Conservation (phyloP, 495 filamentous ascomycete species). For the Cercophora sp. region DNA sequence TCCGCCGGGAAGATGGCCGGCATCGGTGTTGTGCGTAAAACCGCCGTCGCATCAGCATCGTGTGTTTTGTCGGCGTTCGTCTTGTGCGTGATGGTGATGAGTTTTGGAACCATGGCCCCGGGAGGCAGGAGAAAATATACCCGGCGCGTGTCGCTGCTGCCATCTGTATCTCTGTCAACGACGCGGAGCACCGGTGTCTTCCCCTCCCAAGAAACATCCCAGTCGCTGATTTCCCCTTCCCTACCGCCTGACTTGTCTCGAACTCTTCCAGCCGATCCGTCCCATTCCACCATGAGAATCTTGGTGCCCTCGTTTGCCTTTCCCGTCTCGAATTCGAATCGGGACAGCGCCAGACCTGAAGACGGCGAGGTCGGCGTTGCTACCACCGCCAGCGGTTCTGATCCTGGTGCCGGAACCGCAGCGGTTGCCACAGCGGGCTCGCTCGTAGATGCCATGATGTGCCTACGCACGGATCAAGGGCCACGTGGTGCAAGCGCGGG, state of each 20-base stretch:
- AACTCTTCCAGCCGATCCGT: conserved; percentile 45
- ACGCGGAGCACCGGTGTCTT: conserved; percentile 65
- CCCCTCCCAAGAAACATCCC: conserved; percentile 74
- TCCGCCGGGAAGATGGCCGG: conserved; percentile 77
- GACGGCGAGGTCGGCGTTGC: conserved; percentile 41
- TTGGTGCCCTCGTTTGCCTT: conserved; percentile 77
- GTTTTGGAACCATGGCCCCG: conserved; percentile 59
- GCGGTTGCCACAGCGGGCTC: conserved; percentile 11
- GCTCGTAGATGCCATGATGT: conserved; percentile 20
- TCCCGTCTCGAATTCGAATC: conserved; percentile 79
- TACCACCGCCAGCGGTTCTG: conserved; percentile 26
- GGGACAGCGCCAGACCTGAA: conserved; percentile 56
- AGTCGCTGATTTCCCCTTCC: conserved; percentile 35
- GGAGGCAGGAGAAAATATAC: conserved; percentile 73
- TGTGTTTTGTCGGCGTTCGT: conserved; percentile 18
- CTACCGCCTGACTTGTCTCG: neutral
- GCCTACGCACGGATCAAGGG: no score
- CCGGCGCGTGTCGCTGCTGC: conserved; percentile 42
- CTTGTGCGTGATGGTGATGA: conserved; percentile 59
- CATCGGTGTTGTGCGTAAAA: conserved; percentile 62
- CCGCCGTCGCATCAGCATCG: neutral
- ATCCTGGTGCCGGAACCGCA: no score
- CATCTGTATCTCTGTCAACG: conserved; percentile 43
- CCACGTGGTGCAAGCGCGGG: no score
- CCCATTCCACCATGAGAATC: conserved; percentile 82